Conservation (phyloP, 768 basidiomycete genomes). For the Pulveroboletus sp. region DNA sequence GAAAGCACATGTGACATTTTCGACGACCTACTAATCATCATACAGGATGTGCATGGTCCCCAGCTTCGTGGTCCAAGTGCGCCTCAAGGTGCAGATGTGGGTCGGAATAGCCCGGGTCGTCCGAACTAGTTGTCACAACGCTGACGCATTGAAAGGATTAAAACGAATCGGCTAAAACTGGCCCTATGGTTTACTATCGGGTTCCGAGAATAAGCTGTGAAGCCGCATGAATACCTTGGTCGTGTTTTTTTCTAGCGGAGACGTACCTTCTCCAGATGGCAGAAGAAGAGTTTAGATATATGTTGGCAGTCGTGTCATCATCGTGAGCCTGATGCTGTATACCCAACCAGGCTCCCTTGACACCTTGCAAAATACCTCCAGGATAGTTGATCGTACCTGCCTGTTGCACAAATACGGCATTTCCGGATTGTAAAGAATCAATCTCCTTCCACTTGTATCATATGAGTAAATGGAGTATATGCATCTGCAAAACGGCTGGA, state of each 20-base stretch:
- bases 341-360: conserved; percentile 38
- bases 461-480: conserved; percentile 94
- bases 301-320: conserved; percentile 86
- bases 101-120: conserved; percentile 36
- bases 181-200: conserved; percentile 46
- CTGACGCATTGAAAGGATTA: conserved; percentile 13
- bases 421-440: conserved; percentile 66
- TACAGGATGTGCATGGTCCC: neutral
- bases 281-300: conserved; percentile 72
- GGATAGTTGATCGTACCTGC: conserved; percentile 91
- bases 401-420: conserved; percentile 94
- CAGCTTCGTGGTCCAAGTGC: neutral
- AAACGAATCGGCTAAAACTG: neutral
- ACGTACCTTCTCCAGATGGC: conserved; percentile 78
- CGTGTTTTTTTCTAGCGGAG: neutral
- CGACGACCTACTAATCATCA: no score
- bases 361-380: conserved; percentile 49
- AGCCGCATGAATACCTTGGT: neutral
- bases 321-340: conserved; percentile 60
- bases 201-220: conserved; percentile 43
- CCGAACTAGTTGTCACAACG: conserved; percentile 48
- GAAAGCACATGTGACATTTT: neutral
- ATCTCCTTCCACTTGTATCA: conserved; percentile 80
- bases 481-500: conserved; percentile 17
- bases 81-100: conserved; percentile 30